Evolutionary conservation across 768 basidiomycete species (phyloP).

Genomic region (Boletus reticulatus): DNA sequence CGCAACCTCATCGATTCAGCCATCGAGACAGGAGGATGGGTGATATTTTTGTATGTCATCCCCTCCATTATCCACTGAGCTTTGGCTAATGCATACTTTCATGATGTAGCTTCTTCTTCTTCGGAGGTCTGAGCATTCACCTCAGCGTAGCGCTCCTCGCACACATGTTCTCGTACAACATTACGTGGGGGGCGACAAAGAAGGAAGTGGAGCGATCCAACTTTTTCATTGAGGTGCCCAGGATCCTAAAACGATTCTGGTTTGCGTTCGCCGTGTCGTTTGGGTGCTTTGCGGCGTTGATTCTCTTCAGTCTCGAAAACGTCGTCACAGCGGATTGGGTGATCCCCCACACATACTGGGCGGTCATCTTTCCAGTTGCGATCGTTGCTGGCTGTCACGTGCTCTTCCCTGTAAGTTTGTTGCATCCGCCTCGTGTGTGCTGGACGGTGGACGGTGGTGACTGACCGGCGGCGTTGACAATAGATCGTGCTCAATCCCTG

Average conservation of each 20-base stretch:
- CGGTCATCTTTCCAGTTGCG: conserved; percentile 73
- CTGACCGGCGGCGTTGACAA: background rate
- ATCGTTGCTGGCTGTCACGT: conserved; percentile 66
- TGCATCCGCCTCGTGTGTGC: conserved; percentile 1
- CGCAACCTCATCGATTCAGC: conserved; percentile 13
- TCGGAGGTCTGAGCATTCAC: conserved; percentile 54
- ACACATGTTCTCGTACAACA: conserved; percentile 60
- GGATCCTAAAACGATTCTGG: conserved; percentile 80
- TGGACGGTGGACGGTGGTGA: background rate
- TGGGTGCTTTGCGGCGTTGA: conserved; percentile 48
- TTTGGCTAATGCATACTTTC: background rate
- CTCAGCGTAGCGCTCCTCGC: conserved; percentile 52
- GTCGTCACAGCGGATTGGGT: conserved; percentile 64
- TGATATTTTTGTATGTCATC: conserved; percentile 35
- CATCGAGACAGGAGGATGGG: conserved; percentile 25
- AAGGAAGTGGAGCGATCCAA: conserved; percentile 89
- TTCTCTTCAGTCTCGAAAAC: conserved; percentile 47
- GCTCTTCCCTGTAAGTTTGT: conserved; percentile 63
- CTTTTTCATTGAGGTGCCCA: conserved; percentile 88
- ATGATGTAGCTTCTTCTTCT: conserved; percentile 46
- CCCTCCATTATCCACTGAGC: too few relatives aligned
- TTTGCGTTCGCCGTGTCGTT: conserved; percentile 56
- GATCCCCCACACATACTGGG: conserved; percentile 64
- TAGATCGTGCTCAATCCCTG: conserved; percentile 85
- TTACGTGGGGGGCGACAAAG: conserved; percentile 58